Percentiles rank a stretch among this genome's conserved stretches.
phyloP scores from a whole-genome alignment of 1,139 yeast species.

The Kodamaea sp. region DNA sequence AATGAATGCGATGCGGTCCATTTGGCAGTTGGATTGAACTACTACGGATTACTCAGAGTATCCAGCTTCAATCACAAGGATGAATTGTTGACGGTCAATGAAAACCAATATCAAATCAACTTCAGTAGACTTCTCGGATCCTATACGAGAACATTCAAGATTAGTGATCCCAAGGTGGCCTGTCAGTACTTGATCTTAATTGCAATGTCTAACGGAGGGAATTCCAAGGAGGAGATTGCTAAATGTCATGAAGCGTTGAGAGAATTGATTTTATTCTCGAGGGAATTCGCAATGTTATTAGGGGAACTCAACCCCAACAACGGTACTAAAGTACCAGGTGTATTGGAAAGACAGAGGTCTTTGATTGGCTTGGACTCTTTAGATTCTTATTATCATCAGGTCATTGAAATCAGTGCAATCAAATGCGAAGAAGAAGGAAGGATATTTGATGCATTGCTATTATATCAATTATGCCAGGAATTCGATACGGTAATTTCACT shows the following conservation, averaged over 20 bases:
- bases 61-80: constrained; percentile 31
- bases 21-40: constrained; percentile 77
- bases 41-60: constrained; percentile 70
- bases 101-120: constrained; percentile 49
- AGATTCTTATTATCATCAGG: constrained; percentile 49
- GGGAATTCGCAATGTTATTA: constrained; percentile 77
- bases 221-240: constrained; percentile 45
- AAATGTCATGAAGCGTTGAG: constrained; percentile 79
- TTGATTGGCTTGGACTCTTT: constrained; percentile 62
- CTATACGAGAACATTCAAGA: constrained; percentile 79
- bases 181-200: constrained; percentile 82
- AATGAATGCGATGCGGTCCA: constrained; percentile 90
- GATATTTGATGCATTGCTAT: constrained; percentile 77
- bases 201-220: constrained; percentile 50
- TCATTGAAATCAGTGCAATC: constrained; percentile 82
- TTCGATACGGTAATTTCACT: constrained; percentile 80
- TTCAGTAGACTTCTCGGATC: constrained; percentile 65
- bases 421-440: constrained; percentile 94
- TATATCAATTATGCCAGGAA: constrained; percentile 88
- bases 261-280: constrained; percentile 81
- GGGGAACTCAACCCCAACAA: constrained; percentile 71
- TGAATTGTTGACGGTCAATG: constrained; percentile 36
- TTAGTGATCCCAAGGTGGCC: constrained; percentile 86
- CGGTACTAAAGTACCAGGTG: constrained; percentile 81
- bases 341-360: constrained; percentile 76